phyloP scores from a whole-genome alignment of 192 early-diverging fungal species.

The Phycomyces blakesleeanus region DNA sequence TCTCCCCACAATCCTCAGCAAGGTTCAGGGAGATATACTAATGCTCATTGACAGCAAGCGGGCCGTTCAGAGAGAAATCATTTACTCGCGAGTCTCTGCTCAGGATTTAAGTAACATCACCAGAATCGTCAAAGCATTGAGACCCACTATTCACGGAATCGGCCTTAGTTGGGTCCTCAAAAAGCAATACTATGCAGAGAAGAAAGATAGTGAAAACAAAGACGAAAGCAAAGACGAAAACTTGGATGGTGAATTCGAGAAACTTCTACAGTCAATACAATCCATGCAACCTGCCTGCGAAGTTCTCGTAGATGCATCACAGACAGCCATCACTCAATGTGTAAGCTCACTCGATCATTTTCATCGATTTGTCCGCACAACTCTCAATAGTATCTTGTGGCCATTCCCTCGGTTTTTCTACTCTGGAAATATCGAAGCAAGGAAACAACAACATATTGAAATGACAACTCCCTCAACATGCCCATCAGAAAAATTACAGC shows the following conservation, averaged over 20 bases:
- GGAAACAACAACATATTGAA: background rate
- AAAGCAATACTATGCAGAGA: background rate
- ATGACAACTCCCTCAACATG: background rate
- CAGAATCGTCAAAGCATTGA: slow-evolving; percentile 22
- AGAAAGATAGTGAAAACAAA: background rate
- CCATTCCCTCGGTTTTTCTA: slow-evolving; percentile 13
- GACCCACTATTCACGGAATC: slow-evolving; percentile 20
- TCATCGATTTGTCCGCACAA: slow-evolving; percentile 1
- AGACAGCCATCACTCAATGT: background rate
- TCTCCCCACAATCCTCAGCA: slow-evolving; percentile 10
- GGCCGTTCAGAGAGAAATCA: slow-evolving; percentile 27
- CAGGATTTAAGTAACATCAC: slow-evolving; percentile 25
- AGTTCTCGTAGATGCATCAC: background rate
- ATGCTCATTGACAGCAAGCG: slow-evolving; percentile 30
- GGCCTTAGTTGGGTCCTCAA: slow-evolving; percentile 23
- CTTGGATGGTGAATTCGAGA: background rate
- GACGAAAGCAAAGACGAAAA: background rate
- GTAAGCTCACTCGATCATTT: background rate
- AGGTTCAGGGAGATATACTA: slow-evolving; percentile 20
- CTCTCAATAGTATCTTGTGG: slow-evolving; percentile 9
- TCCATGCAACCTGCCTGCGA: background rate
- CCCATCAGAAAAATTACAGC: background rate
- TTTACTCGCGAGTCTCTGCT: slow-evolving; percentile 18
- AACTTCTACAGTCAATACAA: background rate
- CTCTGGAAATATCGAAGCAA: background rate